phyloP scores from a whole-genome alignment of 106 monocot genomes.

The Dendrobium catenatum region DNA sequence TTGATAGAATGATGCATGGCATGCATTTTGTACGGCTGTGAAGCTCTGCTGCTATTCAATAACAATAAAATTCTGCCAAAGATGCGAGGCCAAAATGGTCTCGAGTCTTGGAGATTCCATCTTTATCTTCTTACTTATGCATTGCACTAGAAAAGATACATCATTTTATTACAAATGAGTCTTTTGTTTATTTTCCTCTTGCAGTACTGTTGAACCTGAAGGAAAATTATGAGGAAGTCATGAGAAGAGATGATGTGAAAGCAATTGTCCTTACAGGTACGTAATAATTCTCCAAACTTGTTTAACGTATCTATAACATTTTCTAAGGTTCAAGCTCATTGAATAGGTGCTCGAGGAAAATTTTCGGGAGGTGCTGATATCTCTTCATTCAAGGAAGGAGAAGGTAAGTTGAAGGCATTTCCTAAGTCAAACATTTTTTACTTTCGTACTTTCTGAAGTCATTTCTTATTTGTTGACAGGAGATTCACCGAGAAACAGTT shows the following conservation, averaged over 20 bases:
- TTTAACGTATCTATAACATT: neutral
- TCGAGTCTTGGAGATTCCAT: neutral
- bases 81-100: neutral
- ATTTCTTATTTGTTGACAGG: no score
- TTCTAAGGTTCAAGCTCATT: constrained; percentile 10
- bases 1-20: neutral
- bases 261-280: constrained; percentile 73
- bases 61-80: neutral
- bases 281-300: neutral
- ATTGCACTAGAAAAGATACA: neutral
- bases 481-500: no score
- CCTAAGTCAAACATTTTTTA: neutral
- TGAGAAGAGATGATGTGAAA: constrained; percentile 71
- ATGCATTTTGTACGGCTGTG: neutral
- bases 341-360: constrained; percentile 58
- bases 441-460: neutral
- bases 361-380: constrained; percentile 99
- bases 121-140: neutral
- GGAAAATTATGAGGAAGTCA: constrained; percentile 60
- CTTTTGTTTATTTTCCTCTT: neutral
- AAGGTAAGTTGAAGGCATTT: constrained; percentile 30
- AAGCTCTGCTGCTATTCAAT: neutral
- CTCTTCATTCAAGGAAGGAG: constrained; percentile 64
- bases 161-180: neutral
- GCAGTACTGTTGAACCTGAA: constrained; percentile 66